Base-by-base conservation (phyloP, 2,329 filamentous ascomycete species). In the Cladosporium sp. region DNA sequence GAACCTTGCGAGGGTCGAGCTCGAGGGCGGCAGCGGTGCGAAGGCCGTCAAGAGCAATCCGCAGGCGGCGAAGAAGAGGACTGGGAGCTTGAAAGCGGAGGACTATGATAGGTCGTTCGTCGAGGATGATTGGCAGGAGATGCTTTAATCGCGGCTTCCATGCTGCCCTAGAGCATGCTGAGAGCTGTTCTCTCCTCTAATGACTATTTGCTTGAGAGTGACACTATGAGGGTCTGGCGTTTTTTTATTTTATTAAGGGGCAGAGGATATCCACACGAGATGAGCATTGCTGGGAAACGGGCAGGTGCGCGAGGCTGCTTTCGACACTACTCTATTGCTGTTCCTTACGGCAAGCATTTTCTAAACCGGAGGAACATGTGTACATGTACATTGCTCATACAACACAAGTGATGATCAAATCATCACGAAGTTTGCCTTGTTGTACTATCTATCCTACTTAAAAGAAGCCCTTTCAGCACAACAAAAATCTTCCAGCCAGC, bases 1-100 rank as follows among this genome's bases (percentile, higher is more conserved):
- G 68, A 90, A 91, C 72, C 80, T 99, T 40, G 91, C 90, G 72
- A 89, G 88, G 67, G 91, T 90, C 3, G 91, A 91, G 70, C 63
- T 73, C 35, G 67, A 67, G 35, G 72, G 76, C 18, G 66, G 55
- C 16, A 37, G 37, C 6, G 55, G 29, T 21, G 29, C 28, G 12
- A 59, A 46, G 23, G 33, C 31, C 2, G 35, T 37, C 57, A 49
- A 37, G 37, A 56, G 46, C 26, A 62, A 35, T n/a, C 44, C 31
- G 21, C 21, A n/a, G n/a, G 57, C 46, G 14, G 53, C 29, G n/a
- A 29, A 35, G 40, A 57, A 59, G 33, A 56, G 37, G 33, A 29
- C 33, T 12, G 37, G 26, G 49, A 53, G 66, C 16, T 16, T 68
- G 21, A 61, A 49, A 37, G 69, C 69, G 21, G 69, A 71, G 29